These are phyloP conservation scores for Clitopilus hobsonii DNA, from an alignment of 768 basidiomycete species.

Conservation along the genomic window DNA sequence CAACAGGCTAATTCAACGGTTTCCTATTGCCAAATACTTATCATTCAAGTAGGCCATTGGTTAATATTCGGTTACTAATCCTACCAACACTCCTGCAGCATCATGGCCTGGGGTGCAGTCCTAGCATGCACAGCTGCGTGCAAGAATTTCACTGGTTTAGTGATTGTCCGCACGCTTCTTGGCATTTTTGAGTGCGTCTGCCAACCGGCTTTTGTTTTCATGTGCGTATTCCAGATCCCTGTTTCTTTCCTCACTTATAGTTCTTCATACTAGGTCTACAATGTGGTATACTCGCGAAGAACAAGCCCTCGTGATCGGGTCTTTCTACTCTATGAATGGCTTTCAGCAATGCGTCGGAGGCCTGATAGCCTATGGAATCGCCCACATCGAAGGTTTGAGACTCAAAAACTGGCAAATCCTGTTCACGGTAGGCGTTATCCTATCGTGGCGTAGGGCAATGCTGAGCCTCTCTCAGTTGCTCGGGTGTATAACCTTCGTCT, in stretches of 20 bases:
- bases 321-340: slow-evolving; percentile 43
- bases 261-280: slow-evolving; percentile 26
- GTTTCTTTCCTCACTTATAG: not conserved
- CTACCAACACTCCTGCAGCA: slow-evolving; percentile 14
- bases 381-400: slow-evolving; percentile 32
- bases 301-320: slow-evolving; percentile 40
- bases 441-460: not conserved
- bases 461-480: slow-evolving; percentile 26
- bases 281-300: slow-evolving; percentile 52
- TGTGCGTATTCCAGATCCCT: slow-evolving; percentile 20
- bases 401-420: slow-evolving; percentile 49
- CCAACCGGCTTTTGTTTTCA: slow-evolving; percentile 42
- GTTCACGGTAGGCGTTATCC: slow-evolving; percentile 26
- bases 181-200: slow-evolving; percentile 45
- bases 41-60: slow-evolving; percentile 30
- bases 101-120: slow-evolving; percentile 39
- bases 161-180: slow-evolving; percentile 42
- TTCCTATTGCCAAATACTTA: slow-evolving; percentile 48
- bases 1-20: slow-evolving; percentile 41
- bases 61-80: not conserved
- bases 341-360: slow-evolving; percentile 46
- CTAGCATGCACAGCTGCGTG: slow-evolving; percentile 46
- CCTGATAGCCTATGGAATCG: slow-evolving; percentile 45
- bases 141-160: slow-evolving; percentile 36
- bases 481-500: slow-evolving; percentile 39